Evolutionary conservation across 1,139 yeast genomes (phyloP), one percentile per base, ranked within the genome.

Genomic region (Arxiozyma slooffiae): DNA sequence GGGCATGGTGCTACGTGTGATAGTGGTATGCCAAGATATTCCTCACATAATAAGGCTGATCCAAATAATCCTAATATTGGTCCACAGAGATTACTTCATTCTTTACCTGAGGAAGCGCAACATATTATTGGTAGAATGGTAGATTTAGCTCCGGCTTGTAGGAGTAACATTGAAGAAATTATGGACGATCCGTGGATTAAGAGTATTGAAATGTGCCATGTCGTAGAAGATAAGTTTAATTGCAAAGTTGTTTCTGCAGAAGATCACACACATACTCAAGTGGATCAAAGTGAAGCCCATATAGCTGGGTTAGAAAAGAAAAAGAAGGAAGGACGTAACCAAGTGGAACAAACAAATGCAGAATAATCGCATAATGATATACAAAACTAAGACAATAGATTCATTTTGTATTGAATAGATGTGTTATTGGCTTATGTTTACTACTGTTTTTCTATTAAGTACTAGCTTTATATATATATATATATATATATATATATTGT

Each of bases 271-370:
- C 97, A 90, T 65, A 86, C 96, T 1, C 81, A 80, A 59, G 97
- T 90, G 48, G 95, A 88, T 60, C 96, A 87, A 66, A 82, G 88
- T 53, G 95, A 87, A 60, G 97, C 97, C 0, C 97, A 90, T 67
- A 90, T 90, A 69, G 96, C 97, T 17, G 85, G 94, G 49, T 77
- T 88, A 58, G 97, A 90, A 64, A 85, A 82, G 73, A 81, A 77
- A 59, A 85, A 83, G 67, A 79, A 76, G 64, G 75, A 77, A 59
- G 71, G 64, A 53, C 51, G 53, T 40, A 55, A 55, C 38, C 46
- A 54, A 39, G 37, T 18, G 2, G 46, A 42, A 21, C 38, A 30
- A 9, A 18, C 18, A 8, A 34, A 30, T n/a, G 14, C 22, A 42
- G 18, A 26, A 42, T 30, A 30, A 30, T 30, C 14, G 6, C 3